Percentiles rank a stretch among this genome's conserved stretches.
Evolutionary conservation across 495 filamentous ascomycete genomes (phyloP).

Genomic region (Glutinoglossum americanum): DNA sequence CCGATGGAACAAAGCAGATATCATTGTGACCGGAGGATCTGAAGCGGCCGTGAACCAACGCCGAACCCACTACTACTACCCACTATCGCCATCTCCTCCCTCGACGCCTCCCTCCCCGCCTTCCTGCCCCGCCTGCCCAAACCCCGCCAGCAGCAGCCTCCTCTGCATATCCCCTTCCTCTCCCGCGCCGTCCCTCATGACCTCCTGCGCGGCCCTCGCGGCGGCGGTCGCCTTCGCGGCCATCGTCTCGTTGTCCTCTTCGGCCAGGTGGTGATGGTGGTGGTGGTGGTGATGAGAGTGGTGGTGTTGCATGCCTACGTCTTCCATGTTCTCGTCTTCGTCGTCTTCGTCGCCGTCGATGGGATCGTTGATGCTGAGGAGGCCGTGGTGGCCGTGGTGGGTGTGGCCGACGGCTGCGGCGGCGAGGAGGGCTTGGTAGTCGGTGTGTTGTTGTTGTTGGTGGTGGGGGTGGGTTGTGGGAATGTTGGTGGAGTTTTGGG

Average conservation of each 20-base stretch:
- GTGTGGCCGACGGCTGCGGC: constrained; percentile 6
- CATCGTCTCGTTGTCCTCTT: background rate
- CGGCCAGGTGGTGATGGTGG: background rate
- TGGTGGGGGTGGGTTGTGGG: constrained; percentile 10
- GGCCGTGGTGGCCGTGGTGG: background rate
- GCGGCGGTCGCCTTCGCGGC: background rate
- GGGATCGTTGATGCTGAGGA: constrained; percentile 3
- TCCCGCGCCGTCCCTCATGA: background rate
- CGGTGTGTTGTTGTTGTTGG: constrained; percentile 13
- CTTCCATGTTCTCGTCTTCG: constrained; percentile 7
- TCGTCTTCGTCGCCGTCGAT: constrained; percentile 4
- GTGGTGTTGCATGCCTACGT: background rate
- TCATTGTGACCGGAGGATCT: too few relatives aligned
- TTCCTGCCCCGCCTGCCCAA: background rate
- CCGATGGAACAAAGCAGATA: too few relatives aligned
- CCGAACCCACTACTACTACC: too few relatives aligned
- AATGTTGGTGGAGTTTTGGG: constrained; percentile 5
- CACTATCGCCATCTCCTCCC: background rate
- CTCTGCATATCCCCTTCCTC: background rate
- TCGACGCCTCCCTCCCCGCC: background rate
- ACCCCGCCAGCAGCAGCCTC: background rate
- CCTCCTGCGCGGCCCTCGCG: background rate
- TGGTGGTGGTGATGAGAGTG: constrained; percentile 4
- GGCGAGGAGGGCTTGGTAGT: constrained; percentile 22
- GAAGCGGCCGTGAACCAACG: too few relatives aligned